These are phyloP conservation scores for Picea abies DNA, from an alignment of 83 land plant genomes.

Conservation along the genomic window DNA sequence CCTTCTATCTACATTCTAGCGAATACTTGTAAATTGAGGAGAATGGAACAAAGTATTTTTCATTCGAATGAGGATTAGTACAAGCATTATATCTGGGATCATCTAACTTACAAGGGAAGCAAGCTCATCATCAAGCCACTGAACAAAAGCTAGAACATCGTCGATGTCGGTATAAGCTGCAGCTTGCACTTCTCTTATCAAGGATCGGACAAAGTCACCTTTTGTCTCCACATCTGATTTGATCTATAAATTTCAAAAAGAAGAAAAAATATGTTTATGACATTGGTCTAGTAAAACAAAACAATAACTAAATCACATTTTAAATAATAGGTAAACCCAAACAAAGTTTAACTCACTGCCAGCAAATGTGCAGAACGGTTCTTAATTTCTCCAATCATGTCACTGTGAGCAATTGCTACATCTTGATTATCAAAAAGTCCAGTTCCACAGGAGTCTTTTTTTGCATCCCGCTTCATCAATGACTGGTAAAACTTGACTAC, in stretches of 20 bases:
- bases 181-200: conserved; percentile 70
- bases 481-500: conserved; percentile 98
- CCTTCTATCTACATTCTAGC: too few species aligned
- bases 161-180: conserved; percentile 63
- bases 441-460: conserved; percentile 44
- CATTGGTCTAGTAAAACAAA: background rate
- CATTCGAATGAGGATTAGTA: background rate
- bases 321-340: background rate
- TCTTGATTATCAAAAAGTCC: conserved; percentile 32
- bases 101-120: conserved; percentile 56
- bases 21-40: background rate
- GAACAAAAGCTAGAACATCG: conserved; percentile 83
- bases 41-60: background rate
- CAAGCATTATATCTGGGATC: background rate
- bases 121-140: conserved; percentile 88
- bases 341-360: conserved; percentile 67
- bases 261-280: background rate
- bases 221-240: conserved; percentile 92
- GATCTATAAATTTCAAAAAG: conserved; percentile 43
- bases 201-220: conserved; percentile 73
- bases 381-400: conserved; percentile 98
- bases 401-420: conserved; percentile 48
- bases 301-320: conserved; percentile 4
- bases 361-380: conserved; percentile 91
- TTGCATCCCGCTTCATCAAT: conserved; percentile 87